Evolutionary conservation across 1,284 basidiomycete species (phyloP).

Genomic region (Irpex sp.): DNA sequence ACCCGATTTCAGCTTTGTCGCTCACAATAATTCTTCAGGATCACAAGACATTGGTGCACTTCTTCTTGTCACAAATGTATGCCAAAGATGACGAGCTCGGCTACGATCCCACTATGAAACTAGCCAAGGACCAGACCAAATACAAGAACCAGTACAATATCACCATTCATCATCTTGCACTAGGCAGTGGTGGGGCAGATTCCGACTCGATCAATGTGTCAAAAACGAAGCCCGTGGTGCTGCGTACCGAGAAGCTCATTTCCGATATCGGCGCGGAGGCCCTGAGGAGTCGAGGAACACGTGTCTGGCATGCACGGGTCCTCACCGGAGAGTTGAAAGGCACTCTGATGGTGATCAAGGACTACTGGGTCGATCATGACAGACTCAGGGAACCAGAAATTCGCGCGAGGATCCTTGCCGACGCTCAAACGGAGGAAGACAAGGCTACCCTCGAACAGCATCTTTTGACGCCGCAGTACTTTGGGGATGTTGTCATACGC

Average conservation of each 20-base stretch:
- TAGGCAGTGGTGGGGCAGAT: not conserved
- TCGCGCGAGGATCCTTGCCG: not conserved
- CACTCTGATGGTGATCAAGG: slow-evolving; percentile 1
- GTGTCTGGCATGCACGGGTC: slow-evolving; percentile 4
- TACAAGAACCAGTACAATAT: slow-evolving; percentile 3
- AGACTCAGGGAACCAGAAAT: not conserved
- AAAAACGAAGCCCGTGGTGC: not conserved
- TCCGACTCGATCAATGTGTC: not conserved
- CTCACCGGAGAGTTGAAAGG: not conserved
- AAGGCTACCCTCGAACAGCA: not conserved
- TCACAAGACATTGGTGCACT: not conserved
- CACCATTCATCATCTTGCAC: not conserved
- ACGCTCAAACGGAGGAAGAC: not conserved
- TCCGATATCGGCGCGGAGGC: slow-evolving; percentile 6
- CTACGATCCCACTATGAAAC: slow-evolving; percentile 9
- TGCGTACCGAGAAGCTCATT: not conserved
- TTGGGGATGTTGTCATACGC: not conserved
- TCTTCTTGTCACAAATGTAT: slow-evolving; percentile 3
- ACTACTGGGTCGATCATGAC: slow-evolving; percentile 3
- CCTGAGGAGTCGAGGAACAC: slow-evolving; percentile 3
- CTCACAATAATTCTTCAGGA: not conserved
- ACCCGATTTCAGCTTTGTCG: not conserved
- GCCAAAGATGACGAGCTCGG: slow-evolving; percentile 3
- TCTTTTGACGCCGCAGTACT: not conserved
- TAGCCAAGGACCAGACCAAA: not conserved